These are phyloP conservation scores for Zygosaccharomyces pseudobailii DNA, from an alignment of 1,139 yeast species.

Conservation along the genomic window DNA sequence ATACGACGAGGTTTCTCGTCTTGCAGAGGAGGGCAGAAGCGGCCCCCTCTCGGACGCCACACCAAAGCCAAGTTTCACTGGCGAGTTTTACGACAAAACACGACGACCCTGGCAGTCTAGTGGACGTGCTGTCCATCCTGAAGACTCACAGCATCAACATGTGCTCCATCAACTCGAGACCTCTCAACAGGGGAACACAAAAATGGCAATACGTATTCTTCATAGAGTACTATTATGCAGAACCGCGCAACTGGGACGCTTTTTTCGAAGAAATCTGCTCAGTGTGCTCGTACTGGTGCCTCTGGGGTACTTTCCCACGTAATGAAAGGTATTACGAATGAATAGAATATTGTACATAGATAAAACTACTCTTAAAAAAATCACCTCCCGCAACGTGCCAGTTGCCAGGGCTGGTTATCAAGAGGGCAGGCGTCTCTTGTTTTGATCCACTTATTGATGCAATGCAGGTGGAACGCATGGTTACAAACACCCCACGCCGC, in stretches of 20 bases:
- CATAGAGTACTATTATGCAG: slow-evolving; percentile 48
- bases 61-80: slow-evolving; percentile 42
- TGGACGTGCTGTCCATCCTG: slow-evolving; percentile 59
- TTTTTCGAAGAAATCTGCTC: slow-evolving; percentile 26
- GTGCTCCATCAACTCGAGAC: slow-evolving; percentile 68
- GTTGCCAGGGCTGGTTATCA: slow-evolving; percentile 91
- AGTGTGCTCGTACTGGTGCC: slow-evolving; percentile 32
- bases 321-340: slow-evolving; percentile 33
- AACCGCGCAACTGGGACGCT: slow-evolving; percentile 19
- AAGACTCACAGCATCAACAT: slow-evolving; percentile 57
- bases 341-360: slow-evolving; percentile 4
- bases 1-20: slow-evolving; percentile 81
- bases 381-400: slow-evolving; percentile 68
- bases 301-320: slow-evolving; percentile 40
- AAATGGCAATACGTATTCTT: slow-evolving; percentile 82
- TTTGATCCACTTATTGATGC: slow-evolving; percentile 93
- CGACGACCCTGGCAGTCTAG: slow-evolving; percentile 71
- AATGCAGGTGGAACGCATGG: slow-evolving; percentile 56
- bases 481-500: slow-evolving; percentile 98
- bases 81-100: slow-evolving; percentile 63
- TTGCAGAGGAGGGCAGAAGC: slow-evolving; percentile 34
- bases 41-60: not conserved
- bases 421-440: slow-evolving; percentile 97
- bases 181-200: slow-evolving; percentile 28
- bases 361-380: not conserved